phyloP scores from a whole-genome alignment of 148 eudicot species.

The Nyssa sinensis region DNA sequence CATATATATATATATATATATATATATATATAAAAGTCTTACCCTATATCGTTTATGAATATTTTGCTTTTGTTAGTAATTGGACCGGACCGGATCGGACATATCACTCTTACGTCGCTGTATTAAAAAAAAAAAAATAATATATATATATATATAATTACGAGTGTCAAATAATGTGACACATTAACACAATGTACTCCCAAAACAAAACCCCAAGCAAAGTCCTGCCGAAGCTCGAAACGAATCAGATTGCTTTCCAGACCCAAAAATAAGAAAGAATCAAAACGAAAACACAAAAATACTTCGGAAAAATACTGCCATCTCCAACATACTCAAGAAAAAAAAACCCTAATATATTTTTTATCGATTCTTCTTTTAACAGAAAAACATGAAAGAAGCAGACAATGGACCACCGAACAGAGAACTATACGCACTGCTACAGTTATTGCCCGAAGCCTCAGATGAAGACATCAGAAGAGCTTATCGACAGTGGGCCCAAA shows the following conservation, averaged over 20 bases:
- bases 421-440: slow-evolving; percentile 79
- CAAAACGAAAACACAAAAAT: too few species aligned
- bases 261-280: neutral
- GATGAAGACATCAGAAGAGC: slow-evolving; percentile 90
- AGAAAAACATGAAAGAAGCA: slow-evolving; percentile 39
- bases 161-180: too few species aligned
- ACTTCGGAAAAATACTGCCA: neutral
- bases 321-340: neutral
- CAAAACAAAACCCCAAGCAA: too few species aligned
- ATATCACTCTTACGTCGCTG: too few species aligned
- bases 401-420: slow-evolving; percentile 39
- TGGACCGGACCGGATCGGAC: too few species aligned
- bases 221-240: neutral
- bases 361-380: neutral
- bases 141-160: too few species aligned
- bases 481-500: slow-evolving; percentile 98
- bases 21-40: too few species aligned
- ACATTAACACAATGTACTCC: too few species aligned
- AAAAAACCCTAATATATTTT: slow-evolving; percentile 12
- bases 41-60: too few species aligned
- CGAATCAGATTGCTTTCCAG: neutral
- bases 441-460: slow-evolving; percentile 82
- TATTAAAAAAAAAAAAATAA: too few species aligned
- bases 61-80: too few species aligned
- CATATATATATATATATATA: too few species aligned